Evolutionary conservation across 78 protist species (phyloP), one percentile per base, ranked within the genome.

Genomic region (Pigoraptor vietnamica): DNA sequence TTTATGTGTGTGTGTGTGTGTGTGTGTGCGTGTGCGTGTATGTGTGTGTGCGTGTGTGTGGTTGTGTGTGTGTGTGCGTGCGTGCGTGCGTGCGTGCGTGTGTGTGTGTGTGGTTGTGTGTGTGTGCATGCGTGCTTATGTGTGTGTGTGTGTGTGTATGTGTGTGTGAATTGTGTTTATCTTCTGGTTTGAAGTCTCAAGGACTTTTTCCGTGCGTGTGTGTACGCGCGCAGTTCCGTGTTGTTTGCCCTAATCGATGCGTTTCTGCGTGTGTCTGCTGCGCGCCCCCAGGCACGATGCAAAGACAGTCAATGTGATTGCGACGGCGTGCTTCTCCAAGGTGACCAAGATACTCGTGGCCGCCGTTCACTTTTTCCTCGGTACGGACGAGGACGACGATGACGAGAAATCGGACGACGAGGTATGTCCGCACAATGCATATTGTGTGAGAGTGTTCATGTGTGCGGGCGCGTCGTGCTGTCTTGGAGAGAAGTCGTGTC

Each of bases 251-350:
- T n/a, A n/a, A n/a, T n/a, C n/a, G n/a, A n/a, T n/a, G n/a, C n/a
- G n/a, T n/a, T n/a, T n/a, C n/a, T n/a, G n/a, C n/a, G n/a, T n/a
- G n/a, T n/a, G n/a, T n/a, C n/a, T n/a, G n/a, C n/a, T n/a, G n/a
- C n/a, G 6, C 34, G 0, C 14, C 1, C 29, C 6, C 55, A 37
- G 92, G 93, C 29, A 93, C 37, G 97, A 97, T 55, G 90, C 89
- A 19, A 95, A 95, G 67, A 96, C 97, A 1, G 99, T 97, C 32
- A 96, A 98, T 89, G 98, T 96, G 36, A 92, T 98, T 90, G 55
- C 94, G 32, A 81, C 79, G 25, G 98, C 97, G 34, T 91, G 95
- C 81, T 93, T 96, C 88, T 93, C 96, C 55, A 87, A 86, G 34
- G 89, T 88, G 81, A 39, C 94, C 24, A 96, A 96, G 88, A 89